A percentile compares a stretch with the other conserved stretches of the same genome.
Conservation (phyloP, 176 grass and related monocot species). For the Oryza meridionalis region DNA sequence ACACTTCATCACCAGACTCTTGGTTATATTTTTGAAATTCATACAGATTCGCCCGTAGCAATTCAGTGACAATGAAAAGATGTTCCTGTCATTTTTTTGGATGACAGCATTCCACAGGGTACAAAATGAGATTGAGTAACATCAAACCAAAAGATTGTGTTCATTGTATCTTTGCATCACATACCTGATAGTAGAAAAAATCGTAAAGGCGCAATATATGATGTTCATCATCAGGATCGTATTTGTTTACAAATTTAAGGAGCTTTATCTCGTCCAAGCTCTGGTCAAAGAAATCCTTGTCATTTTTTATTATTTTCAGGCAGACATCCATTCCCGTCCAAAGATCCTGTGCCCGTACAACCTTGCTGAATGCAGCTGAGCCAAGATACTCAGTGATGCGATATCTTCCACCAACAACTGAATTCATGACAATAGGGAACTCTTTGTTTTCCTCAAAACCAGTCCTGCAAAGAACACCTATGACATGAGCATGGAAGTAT, state of each 20-base stretch:
- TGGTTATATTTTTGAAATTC: slow-evolving; percentile 99
- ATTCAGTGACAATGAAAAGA: slow-evolving; percentile 97
- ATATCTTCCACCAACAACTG: slow-evolving; percentile 93
- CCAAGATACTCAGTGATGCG: slow-evolving; percentile 85
- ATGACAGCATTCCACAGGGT: slow-evolving; percentile 25
- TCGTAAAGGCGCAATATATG: slow-evolving; percentile 90
- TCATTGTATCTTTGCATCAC: slow-evolving; percentile 25
- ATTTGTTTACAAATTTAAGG: slow-evolving; percentile 94
- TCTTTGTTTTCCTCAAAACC: slow-evolving; percentile 99
- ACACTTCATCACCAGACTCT: slow-evolving; percentile 72
- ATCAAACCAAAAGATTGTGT: slow-evolving; percentile 11
- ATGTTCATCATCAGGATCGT: slow-evolving; percentile 84
- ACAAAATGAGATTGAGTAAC: slow-evolving; percentile 35
- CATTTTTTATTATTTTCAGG: slow-evolving; percentile 98
- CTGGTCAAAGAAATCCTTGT: slow-evolving; percentile 99
- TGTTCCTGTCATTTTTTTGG: slow-evolving; percentile 73
- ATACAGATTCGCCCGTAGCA: slow-evolving; percentile 88
- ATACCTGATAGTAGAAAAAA: slow-evolving; percentile 96
- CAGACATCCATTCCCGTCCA: slow-evolving; percentile 80
- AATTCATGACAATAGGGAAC: slow-evolving; percentile 84
- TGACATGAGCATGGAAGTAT: slow-evolving; percentile 53
- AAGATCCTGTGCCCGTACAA: slow-evolving; percentile 86
- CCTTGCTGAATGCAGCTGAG: slow-evolving; percentile 95
- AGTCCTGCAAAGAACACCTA: slow-evolving; percentile 72
- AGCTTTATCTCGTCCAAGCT: slow-evolving; percentile 99